Percentiles rank a stretch among this genome's conserved stretches.
Conservation (phyloP, 768 basidiomycete species). For the Zangia roseola region DNA sequence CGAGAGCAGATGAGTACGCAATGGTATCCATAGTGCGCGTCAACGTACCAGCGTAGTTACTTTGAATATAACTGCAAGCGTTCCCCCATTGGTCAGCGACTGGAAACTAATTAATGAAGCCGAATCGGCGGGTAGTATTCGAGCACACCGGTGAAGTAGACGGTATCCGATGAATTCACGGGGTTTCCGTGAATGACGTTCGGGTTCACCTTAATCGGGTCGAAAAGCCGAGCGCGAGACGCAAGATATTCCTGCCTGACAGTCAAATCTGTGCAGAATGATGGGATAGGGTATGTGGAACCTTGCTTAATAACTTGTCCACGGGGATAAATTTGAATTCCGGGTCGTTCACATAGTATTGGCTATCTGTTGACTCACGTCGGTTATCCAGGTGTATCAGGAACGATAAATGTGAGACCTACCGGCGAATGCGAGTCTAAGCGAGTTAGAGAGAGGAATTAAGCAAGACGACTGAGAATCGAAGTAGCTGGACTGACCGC, state of each 20-base stretch:
- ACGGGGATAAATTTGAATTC: conserved; percentile 76
- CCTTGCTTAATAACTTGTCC: conserved; percentile 81
- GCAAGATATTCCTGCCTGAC: conserved; percentile 74
- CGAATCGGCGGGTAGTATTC: neutral
- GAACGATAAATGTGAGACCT: conserved; percentile 13
- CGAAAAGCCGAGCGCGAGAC: conserved; percentile 75
- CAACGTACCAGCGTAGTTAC: conserved; percentile 73
- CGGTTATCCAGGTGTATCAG: neutral
- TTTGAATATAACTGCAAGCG: conserved; percentile 86
- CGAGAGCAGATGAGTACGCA: conserved; percentile 2
- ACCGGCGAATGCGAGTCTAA: conserved; percentile 75
- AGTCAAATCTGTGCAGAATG: neutral
- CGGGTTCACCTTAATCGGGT: conserved; percentile 63
- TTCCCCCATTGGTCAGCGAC: conserved; percentile 88
- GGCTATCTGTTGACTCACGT: conserved; percentile 53
- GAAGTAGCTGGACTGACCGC: conserved; percentile 44
- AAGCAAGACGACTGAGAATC: neutral
- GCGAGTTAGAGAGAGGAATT: neutral
- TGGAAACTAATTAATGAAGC: conserved; percentile 25
- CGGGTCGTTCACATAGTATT: conserved; percentile 92
- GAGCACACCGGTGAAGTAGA: conserved; percentile 79
- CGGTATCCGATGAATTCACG: conserved; percentile 84
- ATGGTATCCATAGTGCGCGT: neutral
- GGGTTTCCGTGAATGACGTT: conserved; percentile 77
- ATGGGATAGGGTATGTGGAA: conserved; percentile 22